phyloP scores from a whole-genome alignment of 2,329 filamentous ascomycete genomes.

The Exophiala calicioides region DNA sequence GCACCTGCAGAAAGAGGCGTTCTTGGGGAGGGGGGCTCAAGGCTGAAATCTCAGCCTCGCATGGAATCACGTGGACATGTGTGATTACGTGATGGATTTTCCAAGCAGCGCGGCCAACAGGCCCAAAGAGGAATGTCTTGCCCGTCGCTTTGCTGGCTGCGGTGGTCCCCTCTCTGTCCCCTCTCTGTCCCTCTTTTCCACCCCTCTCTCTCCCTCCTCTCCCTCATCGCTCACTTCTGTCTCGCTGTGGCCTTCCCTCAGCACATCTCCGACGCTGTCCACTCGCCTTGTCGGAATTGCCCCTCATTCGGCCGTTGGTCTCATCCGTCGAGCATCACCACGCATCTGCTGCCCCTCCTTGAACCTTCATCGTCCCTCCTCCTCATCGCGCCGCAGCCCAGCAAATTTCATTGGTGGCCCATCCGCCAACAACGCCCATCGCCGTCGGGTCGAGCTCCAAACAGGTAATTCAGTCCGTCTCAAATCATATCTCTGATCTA shows the following conservation, averaged over 20 bases:
- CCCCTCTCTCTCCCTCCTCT: not conserved
- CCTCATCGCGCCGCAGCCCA: constrained; percentile 16
- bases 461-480: constrained; percentile 13
- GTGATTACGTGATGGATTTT: too few relatives aligned
- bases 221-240: not conserved
- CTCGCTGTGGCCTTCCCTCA: not conserved
- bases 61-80: too few relatives aligned
- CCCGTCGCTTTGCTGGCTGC: too few relatives aligned
- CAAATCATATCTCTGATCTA: too few relatives aligned
- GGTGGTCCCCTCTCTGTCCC: too few relatives aligned
- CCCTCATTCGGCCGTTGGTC: constrained; percentile 2
- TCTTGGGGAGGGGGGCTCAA: too few relatives aligned
- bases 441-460: constrained; percentile 14
- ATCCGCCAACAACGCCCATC: constrained; percentile 10
- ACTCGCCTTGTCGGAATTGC: too few relatives aligned
- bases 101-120: too few relatives aligned
- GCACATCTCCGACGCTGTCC: not conserved
- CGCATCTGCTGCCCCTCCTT: constrained; percentile 2
- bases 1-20: too few relatives aligned
- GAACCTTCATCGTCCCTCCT: not conserved
- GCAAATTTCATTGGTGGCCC: constrained; percentile 5
- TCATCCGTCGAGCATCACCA: not conserved
- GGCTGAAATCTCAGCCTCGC: too few relatives aligned
- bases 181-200: too few relatives aligned
- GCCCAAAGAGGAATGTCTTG: not conserved